Conservation (phyloP, 495 filamentous ascomycete species). For the Talaromyces trachyspermus region DNA sequence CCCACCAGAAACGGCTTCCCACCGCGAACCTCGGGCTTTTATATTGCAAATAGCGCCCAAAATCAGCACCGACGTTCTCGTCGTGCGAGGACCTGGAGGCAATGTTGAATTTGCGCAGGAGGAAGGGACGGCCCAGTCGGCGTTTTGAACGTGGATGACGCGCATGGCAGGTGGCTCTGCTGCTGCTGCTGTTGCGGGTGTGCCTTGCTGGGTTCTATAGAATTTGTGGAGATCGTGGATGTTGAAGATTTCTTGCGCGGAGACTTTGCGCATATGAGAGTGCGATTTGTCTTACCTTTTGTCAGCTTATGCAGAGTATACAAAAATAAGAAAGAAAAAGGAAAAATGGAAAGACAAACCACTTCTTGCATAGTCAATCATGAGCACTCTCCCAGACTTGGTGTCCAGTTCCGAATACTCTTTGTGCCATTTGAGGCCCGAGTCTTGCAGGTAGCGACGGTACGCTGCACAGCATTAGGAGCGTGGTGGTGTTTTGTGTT, state of each 20-base stretch:
- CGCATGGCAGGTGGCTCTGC: constrained; percentile 31
- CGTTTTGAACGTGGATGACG: constrained; percentile 51
- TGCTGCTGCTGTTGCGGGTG: neutral
- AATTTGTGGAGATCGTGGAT: constrained; percentile 31
- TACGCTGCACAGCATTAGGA: neutral
- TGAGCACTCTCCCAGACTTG: constrained; percentile 24
- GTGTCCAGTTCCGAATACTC: constrained; percentile 22
- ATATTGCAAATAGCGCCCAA: constrained; percentile 41
- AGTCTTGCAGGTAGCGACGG: constrained; percentile 15
- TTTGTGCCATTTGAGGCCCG: constrained; percentile 34
- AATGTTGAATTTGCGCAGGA: constrained; percentile 49
- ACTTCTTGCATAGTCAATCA: constrained; percentile 31
- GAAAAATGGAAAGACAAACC: constrained; percentile 11
- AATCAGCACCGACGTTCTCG: constrained; percentile 38
- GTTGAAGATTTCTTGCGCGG: constrained; percentile 40
- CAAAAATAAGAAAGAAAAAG: too few relatives aligned
- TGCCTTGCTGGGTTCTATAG: constrained; percentile 23
- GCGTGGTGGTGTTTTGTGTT: too few relatives aligned
- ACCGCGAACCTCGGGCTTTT: constrained; percentile 37
- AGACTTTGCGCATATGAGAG: constrained; percentile 31
- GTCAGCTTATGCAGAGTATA: too few relatives aligned
- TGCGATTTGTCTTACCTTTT: constrained; percentile 10
- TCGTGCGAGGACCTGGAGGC: constrained; percentile 14
- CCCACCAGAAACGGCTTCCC: constrained; percentile 43
- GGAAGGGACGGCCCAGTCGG: constrained; percentile 41